Base-by-base conservation (phyloP, 192 early-diverging fungal species). In the Chytriomyces confervae region DNA sequence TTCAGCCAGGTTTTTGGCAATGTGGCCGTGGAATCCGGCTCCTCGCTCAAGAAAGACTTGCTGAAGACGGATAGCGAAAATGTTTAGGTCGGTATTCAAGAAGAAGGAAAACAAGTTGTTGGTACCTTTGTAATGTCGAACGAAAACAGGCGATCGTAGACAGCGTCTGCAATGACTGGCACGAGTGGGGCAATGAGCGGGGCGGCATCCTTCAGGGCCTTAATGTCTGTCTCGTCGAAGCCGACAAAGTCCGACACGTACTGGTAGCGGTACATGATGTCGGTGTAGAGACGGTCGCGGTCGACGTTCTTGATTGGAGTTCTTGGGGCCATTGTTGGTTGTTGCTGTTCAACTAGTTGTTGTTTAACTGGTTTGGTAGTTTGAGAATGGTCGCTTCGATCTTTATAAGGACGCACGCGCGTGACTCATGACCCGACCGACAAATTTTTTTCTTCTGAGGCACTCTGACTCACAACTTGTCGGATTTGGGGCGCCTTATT, bases 201-300 rank as follows among this genome's bases (percentile, higher is more conserved):
- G 4, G 88, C 93, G 2, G 92, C 90, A 23, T 81, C 83, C 69
- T 91, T 86, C 83, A 95, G 92, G 43, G 87, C 84, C 49, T 91
- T 87, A 68, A 92, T 86, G 81, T 94, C 93, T 18, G 82, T 83
- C 13, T 87, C 80, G 60, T 86, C 88, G 77, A 95, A 95, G 53
- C 88, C 91, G 50, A 93, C 86, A 62, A 95, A 94, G 65, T 85
- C 79, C 8, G 92, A 79, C 23, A 95, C 92, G 62, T 93, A 94
- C 50, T 92, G 84, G 79, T 90, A 92, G n/a, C 94, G 90, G 87
- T 95, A 95, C 80, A 85, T 70, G 43, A 89, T 16, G 72, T 95
- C 94, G 44, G 87, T 86, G 82, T 94, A 93, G 20, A 94, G 84
- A 29, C 88, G 80, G 51, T 87, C 81, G 67, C 86, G 83, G 62